Base-by-base conservation (phyloP, 2,329 filamentous ascomycete genomes). In the Monilinia laxa region DNA sequence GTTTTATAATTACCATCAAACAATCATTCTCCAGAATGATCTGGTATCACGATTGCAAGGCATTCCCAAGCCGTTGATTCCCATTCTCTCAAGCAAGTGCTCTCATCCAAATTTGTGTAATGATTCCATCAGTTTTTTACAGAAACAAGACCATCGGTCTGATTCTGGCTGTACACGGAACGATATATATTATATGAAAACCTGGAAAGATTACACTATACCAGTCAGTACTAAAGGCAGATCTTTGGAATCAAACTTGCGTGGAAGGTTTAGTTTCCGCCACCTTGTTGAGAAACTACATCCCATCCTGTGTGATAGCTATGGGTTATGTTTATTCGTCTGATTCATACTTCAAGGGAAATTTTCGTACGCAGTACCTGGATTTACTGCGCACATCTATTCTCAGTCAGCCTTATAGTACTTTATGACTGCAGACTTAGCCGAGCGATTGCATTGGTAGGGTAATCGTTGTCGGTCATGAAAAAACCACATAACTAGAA, bases 181-280 rank as follows among this genome's bases (percentile, higher is more conserved):
- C 31, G 31, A 9, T 6, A 7, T 35, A 9, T 6, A 7, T 35
- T 35, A 9, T 35, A 35, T 7, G 31, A 3, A 35, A 35, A 35
- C 31, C 31, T 35, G 31, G 31, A 28, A 23, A 25, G n/a, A 51
- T 23, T 12, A 2, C 11, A 51, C 20, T 9, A 51, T 51, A 23
- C 49, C 49, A 49, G 45, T n/a, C 45, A 49, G 6, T 35, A 35
- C 31, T 10, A 25, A 11, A 51, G 49, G 49, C 10, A 51, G 55
- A 38, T 57, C n/a, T 56, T 23, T 42, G 16, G 7, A 42, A 1
- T 56, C 49, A 10, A 25, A 25, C 49, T 25, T 51, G 49, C 11
- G 49, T 51, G 49, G n/a, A 25, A 51, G 49, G 49, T 25, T 51
- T 51, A 23, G n/a, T 51, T 51, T 51, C 47, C 47, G n/a, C 49